Percentiles rank a stretch among this genome's conserved stretches.
Evolutionary conservation across 345 rosid species (phyloP).

Genomic region (Acer campestre): DNA sequence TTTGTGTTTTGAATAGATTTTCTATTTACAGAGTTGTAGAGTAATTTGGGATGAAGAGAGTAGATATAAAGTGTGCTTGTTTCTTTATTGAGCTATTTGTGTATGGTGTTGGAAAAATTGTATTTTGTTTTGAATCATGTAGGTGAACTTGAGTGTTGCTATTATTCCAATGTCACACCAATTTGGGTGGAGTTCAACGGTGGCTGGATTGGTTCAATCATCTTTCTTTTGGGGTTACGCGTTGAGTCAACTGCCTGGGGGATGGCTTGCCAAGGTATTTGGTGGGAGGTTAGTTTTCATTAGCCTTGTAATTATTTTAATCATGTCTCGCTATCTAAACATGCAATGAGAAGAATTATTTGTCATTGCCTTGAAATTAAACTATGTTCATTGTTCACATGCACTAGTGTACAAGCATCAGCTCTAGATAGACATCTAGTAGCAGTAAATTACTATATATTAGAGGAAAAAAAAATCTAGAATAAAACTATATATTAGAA

Average conservation of each 20-base stretch:
- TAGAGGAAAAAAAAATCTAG: not conserved
- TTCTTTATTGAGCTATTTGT: not conserved
- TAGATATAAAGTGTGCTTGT: not conserved
- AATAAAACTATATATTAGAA: not conserved
- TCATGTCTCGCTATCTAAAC: not conserved
- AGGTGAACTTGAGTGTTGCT: slow-evolving; percentile 96
- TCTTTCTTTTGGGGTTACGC: slow-evolving; percentile 99
- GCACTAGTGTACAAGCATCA: not conserved
- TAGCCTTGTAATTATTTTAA: not conserved
- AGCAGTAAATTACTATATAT: too few relatives aligned
- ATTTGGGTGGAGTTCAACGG: slow-evolving; percentile 87
- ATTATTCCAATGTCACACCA: slow-evolving; percentile 97
- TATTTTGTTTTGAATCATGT: slow-evolving; percentile 22
- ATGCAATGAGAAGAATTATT: not conserved
- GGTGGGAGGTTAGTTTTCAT: slow-evolving; percentile 81
- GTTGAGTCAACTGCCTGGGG: slow-evolving; percentile 92
- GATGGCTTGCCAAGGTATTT: slow-evolving; percentile 89
- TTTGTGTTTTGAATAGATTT: too few relatives aligned
- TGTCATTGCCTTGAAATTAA: not conserved
- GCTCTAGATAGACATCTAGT: not conserved
- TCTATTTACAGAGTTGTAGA: not conserved
- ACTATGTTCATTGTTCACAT: not conserved
- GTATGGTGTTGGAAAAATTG: slow-evolving; percentile 1
- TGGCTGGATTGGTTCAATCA: slow-evolving; percentile 89
- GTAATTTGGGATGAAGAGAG: not conserved